Evolutionary conservation across 306 rosid species (phyloP), one percentile per base, ranked within the genome.

Genomic region (Hylodesmum podocarpum): DNA sequence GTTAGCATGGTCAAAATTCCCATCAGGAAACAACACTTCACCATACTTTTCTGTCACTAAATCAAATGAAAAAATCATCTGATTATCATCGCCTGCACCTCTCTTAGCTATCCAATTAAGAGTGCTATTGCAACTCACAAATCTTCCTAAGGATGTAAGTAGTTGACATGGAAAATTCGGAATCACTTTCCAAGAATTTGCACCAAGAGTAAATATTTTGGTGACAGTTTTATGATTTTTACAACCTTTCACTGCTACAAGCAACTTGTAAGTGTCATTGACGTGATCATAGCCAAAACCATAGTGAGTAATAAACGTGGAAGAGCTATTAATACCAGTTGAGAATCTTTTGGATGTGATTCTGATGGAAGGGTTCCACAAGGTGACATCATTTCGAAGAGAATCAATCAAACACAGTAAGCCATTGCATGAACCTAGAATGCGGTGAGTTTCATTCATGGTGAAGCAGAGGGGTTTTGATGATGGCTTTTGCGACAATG

Each of bases 231-330:
- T n/a, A n/a, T n/a, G n/a, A n/a, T n/a, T 3, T 6, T 0, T 4
- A 50, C 1, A 5, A n/a, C 1, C 5, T 4, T 3, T 1, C 15
- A 34, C 14, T 18, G 0, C 28, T 0, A 4, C 12, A 5, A 50
- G 8, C 40, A 66, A n/a, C 53, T 61, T 81, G 62, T 81, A 70
- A 36, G 70, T 43, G 66, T 76, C 75, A 47, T 41, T 62, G 16
- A 54, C 29, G 13, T 69, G 62, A 63, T 81, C 81, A 37, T 75
- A 69, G 2, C 78, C 85, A 18, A 82, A 82, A 1, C 79, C 85
- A 50, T 6, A 0, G 6, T 1, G 0, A 1, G 1, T n/a, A 1
- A 28, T 0, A 43, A 0, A 0, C 4, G 3, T 3, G 3, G 5
- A 2, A 3, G 8, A 51, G n/a, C n/a, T n/a, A n/a, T n/a, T n/a